These are phyloP conservation scores for Aurantiochytrium sp. DNA, from an alignment of 108 stramenopile genomes.

Conservation along the genomic window DNA sequence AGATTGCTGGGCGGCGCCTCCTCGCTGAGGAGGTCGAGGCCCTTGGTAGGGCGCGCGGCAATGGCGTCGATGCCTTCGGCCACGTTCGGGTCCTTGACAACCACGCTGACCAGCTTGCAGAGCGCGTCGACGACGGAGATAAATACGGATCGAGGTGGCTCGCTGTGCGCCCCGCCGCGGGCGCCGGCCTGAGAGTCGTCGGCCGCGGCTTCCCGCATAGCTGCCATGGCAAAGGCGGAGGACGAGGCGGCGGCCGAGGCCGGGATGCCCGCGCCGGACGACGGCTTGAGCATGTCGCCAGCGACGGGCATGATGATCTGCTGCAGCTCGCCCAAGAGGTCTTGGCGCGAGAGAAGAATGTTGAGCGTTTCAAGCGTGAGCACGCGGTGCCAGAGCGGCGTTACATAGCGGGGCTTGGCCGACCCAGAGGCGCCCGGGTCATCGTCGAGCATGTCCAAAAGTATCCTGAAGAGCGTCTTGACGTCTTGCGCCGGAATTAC, in stretches of 20 bases:
- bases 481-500: neutral
- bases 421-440: neutral
- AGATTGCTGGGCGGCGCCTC: slow-evolving; percentile 9
- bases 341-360: neutral
- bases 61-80: slow-evolving; percentile 20
- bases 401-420: neutral
- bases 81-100: neutral
- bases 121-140: neutral
- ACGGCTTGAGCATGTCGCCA: too few species aligned
- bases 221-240: too few species aligned
- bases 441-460: neutral
- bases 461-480: neutral
- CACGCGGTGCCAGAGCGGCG: neutral
- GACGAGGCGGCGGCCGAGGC: too few species aligned
- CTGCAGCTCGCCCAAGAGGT: neutral
- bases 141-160: neutral
- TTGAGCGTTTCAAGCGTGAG: slow-evolving; percentile 13
- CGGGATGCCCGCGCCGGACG: too few species aligned
- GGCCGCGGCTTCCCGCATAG: neutral
- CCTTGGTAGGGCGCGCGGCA: slow-evolving; percentile 16
- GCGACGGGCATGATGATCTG: neutral
- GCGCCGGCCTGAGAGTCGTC: neutral
- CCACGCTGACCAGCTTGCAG: neutral
- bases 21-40: slow-evolving; percentile 18
- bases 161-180: too few species aligned